Evolutionary conservation across 2,329 filamentous ascomycete genomes (phyloP).

Genomic region (Orbilia oligospora): DNA sequence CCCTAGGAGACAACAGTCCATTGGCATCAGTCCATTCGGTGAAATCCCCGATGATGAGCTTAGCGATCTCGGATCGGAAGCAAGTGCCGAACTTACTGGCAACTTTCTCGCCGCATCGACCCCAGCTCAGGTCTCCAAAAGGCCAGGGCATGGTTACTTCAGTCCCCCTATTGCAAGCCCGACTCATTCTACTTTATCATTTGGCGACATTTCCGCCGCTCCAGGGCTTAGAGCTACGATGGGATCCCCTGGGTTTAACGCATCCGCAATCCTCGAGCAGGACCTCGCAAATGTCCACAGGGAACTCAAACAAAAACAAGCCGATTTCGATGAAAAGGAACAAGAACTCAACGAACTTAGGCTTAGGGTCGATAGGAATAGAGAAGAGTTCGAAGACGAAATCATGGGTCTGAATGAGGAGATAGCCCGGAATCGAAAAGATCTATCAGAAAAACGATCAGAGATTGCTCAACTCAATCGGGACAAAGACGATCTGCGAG

Average conservation of each 20-base stretch:
- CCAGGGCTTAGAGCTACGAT: conserved; percentile 24
- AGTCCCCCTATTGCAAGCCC: conserved; percentile 52
- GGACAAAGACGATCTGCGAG: conserved; percentile 54
- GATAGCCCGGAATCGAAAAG: conserved; percentile 22
- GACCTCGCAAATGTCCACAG: conserved; percentile 45
- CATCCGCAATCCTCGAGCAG: conserved; percentile 49
- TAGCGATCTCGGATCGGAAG: conserved; percentile 49
- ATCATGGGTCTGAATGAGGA: conserved; percentile 46
- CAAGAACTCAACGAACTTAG: conserved; percentile 54
- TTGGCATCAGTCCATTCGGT: conserved; percentile 28
- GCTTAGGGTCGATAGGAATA: conserved; percentile 40
- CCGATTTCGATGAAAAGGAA: conserved; percentile 53
- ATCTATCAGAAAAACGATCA: conserved; percentile 28
- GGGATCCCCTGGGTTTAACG: conserved; percentile 56
- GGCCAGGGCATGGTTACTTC: conserved; percentile 54
- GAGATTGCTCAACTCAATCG: conserved; percentile 49
- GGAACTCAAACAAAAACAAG: conserved; percentile 51
- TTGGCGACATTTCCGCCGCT: conserved; percentile 39
- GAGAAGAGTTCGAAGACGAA: conserved; percentile 58
- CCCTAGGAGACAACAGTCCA: conserved; percentile 52
- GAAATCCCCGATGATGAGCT: conserved; percentile 43
- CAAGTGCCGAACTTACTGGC: conserved; percentile 55
- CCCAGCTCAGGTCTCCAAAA: conserved; percentile 33
- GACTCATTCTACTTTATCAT: conserved; percentile 48
- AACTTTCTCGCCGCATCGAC: conserved; percentile 57